Base-by-base conservation (phyloP, 371 early-diverging fungal genomes). In the Batrachochytrium dendrobatidis region DNA sequence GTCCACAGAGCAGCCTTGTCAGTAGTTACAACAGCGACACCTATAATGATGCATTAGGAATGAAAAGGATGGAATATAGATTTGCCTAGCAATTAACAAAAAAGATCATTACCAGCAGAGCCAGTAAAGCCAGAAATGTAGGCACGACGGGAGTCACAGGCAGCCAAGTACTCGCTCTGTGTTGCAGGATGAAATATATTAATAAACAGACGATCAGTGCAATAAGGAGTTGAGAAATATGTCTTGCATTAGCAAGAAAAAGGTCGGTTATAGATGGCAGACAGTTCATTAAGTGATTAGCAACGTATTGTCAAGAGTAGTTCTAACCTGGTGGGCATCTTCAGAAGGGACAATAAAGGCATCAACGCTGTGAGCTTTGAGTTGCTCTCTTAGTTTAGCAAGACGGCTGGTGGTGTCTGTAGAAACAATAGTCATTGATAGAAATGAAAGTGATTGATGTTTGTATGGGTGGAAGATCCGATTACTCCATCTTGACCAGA, bases 61-160 rank as follows among this genome's bases (percentile, higher is more conserved):
- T 62, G 44, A 31, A 56, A 53, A 22, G 43, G 49, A 31, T 44
- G 29, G 32, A 55, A 32, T 6, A 46, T 28, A 45, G 46, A n/a
- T 15, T 57, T 30, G 24, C n/a, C 15, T 3, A 53, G 53, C 29
- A 58, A 71, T 17, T 25, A 43, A 1, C n/a, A 31, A 30, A 30
- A 39, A 34, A 28, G 48, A 6, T 22, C n/a, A 51, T 34, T 77
- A 72, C 92, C 98, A 34, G 98, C 96, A 12, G 97, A 95, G 15
- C 99, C 99, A 56, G 90, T 92, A 69, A 99, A 99, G 28, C 96
- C 96, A 1, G 92, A 90, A 67, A 99, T 94, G 81, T 83, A 95
- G 24, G 79, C 81, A n/a, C 99, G 86, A 46, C 99, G 87, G 55
- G 82, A 83, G 68, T 99, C 98, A 64, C 88, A 86, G 12, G 79